A percentile compares a stretch with the other conserved stretches of the same genome.
Evolutionary conservation across 179 eudicot genomes (phyloP).

Genomic region (Beta corolliflora): DNA sequence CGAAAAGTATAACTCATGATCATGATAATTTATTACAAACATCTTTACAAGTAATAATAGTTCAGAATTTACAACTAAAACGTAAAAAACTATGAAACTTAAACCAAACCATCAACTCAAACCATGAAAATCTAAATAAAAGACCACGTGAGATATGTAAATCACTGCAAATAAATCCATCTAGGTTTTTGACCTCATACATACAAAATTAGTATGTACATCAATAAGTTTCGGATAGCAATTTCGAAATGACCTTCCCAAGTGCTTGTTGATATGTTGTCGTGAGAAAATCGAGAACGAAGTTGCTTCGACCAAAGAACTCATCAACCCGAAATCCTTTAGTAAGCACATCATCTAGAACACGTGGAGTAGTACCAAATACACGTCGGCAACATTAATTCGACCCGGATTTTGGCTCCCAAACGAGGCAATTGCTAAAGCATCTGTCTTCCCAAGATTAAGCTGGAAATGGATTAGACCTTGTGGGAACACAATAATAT

Average conservation of each 20-base stretch:
- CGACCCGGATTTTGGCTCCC: constrained; percentile 29
- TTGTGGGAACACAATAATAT: constrained; percentile 34
- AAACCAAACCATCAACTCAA: neutral
- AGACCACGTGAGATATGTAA: neutral
- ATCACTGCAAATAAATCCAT: neutral
- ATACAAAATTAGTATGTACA: neutral
- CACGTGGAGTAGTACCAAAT: constrained; percentile 25
- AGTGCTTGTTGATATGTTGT: neutral
- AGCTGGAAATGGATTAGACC: constrained; percentile 37
- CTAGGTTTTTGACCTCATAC: neutral
- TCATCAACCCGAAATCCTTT: constrained; percentile 23
- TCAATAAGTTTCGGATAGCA: neutral
- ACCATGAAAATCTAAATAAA: neutral
- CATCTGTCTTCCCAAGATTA: constrained; percentile 20
- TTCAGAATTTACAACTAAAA: neutral
- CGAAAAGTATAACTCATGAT: too few relatives aligned
- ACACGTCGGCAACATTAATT: constrained; percentile 19
- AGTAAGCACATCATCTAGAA: constrained; percentile 25
- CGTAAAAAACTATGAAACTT: neutral
- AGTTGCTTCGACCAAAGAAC: constrained; percentile 5
- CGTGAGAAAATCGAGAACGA: constrained; percentile 3
- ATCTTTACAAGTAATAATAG: neutral
- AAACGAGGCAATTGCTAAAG: constrained; percentile 25
- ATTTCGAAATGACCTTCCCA: neutral
- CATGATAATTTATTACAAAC: neutral